phyloP scores from a whole-genome alignment of 208 protist species.

The Leishmania guyanensis region DNA sequence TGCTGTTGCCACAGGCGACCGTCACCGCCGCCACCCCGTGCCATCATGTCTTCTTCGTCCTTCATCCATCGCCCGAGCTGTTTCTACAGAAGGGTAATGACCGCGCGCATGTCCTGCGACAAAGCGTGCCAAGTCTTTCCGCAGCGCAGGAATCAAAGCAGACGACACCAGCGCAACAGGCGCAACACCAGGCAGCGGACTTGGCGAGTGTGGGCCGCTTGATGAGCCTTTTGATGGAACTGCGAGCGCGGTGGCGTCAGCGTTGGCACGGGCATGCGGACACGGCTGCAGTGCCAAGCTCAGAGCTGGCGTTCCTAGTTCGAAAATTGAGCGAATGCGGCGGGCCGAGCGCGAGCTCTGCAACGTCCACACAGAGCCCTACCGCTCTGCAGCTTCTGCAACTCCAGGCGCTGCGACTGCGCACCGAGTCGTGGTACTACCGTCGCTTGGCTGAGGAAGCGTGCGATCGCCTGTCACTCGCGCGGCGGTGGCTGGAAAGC shows the following conservation, averaged over 20 bases:
- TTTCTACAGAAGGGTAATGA: slow-evolving; percentile 1
- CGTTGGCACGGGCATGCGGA: not conserved
- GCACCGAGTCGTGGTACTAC: slow-evolving; percentile 61
- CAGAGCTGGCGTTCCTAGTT: slow-evolving; percentile 44
- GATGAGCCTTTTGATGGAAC: slow-evolving; percentile 41
- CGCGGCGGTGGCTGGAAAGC: not conserved
- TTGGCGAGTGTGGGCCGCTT: slow-evolving; percentile 52
- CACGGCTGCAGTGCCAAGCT: slow-evolving; percentile 10
- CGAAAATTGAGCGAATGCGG: slow-evolving; percentile 29
- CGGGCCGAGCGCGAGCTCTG: not conserved
- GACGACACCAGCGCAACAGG: slow-evolving; percentile 24
- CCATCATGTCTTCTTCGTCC: slow-evolving; percentile 54
- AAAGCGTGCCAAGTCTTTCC: not conserved
- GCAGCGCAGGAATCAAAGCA: slow-evolving; percentile 15
- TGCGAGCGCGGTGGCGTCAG: slow-evolving; percentile 20
- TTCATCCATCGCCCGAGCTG: slow-evolving; percentile 23
- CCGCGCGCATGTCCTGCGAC: not conserved
- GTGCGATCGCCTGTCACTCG: slow-evolving; percentile 12
- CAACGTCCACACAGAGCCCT: slow-evolving; percentile 6
- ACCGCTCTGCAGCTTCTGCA: slow-evolving; percentile 61
- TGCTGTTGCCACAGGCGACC: slow-evolving; percentile 34
- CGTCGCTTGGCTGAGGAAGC: slow-evolving; percentile 51
- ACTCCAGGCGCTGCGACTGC: slow-evolving; percentile 77
- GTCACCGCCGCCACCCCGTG: slow-evolving; percentile 45
- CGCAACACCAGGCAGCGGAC: slow-evolving; percentile 39